A percentile compares a stretch with the other conserved stretches of the same genome.
These are phyloP conservation scores for Penicillium sp. DNA, from an alignment of 2,329 filamentous ascomycete genomes.

Conservation along the genomic window DNA sequence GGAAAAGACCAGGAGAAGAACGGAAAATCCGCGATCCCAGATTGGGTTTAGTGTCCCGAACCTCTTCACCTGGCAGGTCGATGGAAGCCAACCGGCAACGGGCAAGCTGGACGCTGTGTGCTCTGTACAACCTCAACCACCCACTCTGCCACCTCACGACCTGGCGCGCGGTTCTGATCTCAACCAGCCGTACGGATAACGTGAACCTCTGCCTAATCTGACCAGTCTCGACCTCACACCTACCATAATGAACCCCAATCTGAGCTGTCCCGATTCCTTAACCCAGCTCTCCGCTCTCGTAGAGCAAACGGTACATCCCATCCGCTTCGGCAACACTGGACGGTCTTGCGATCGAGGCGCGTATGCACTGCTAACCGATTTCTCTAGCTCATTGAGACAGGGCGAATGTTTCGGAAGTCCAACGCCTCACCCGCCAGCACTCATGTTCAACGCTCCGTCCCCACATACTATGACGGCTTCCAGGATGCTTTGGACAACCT, in stretches of 20 bases:
- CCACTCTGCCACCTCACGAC: slow-evolving; percentile 1
- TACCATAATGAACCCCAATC: slow-evolving; percentile 18
- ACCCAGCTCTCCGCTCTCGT: slow-evolving; percentile 30
- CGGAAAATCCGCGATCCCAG: slow-evolving; percentile 14
- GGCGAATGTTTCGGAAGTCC: slow-evolving; percentile 35
- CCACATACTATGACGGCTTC: slow-evolving; percentile 34
- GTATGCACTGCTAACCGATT: slow-evolving; percentile 13
- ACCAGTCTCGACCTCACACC: neutral
- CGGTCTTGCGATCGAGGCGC: neutral
- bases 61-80: neutral
- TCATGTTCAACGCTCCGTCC: slow-evolving; percentile 36
- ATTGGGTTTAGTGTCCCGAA: slow-evolving; percentile 14
- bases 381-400: slow-evolving; percentile 37
- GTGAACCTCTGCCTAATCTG: neutral
- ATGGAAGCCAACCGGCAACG: neutral
- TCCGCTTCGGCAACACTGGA: slow-evolving; percentile 4
- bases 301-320: slow-evolving; percentile 32
- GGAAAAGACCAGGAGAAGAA: slow-evolving; percentile 12
- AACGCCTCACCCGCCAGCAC: slow-evolving; percentile 30
- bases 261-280: slow-evolving; percentile 32
- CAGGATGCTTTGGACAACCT: slow-evolving; percentile 37
- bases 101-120: neutral
- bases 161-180: neutral
- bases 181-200: neutral
- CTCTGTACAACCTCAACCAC: slow-evolving; percentile 15